Base-by-base conservation (phyloP, 768 basidiomycete genomes). In the Boletales sp. region DNA sequence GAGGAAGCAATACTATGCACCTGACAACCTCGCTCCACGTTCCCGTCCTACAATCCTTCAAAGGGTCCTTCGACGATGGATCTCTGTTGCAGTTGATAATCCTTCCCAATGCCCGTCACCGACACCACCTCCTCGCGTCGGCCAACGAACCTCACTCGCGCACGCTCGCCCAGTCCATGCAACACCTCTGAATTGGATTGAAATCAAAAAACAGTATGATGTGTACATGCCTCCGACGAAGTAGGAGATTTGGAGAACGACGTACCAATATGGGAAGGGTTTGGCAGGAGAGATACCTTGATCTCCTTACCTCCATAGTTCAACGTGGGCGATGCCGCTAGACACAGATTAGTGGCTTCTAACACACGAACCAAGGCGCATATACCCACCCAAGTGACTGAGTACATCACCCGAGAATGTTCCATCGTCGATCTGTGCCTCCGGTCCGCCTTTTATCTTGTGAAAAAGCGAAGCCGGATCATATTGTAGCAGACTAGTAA, bases 381-480 rank as follows among this genome's bases (percentile, higher is more conserved):
- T 50, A 55, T 14, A 66, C 74, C 7, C 40, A 87, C 86, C 73
- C 30, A 95, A 71, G 70, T 95, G 94, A 60, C 88, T 91, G 50
- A 95, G 75, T 2, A 95, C 93, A 60, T 95, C 94, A 11, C 91
- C 94, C 19, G 82, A 81, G 3, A 79, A 83, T 8, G 76, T 81
- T 3, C 86, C 68, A 5, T 79, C 80, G 51, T 84, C 82, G 1
- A 88, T 81, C 2, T 14, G 27, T 19, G 80, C 64, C 62, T 93
- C 90, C 14, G 69, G 78, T 2, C 84, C 86, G 1, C 91, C 90
- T 62, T 83, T 90, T n/a, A 94, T 86, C 71, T 95, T 97, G 66
- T 89, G 80, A 65, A 95, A 93, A 14, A 95, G 71, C 0, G 84
- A 81, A 2, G 80, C 74, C 8, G 85, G 80, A 0, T 84, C 74